Evolutionary conservation across 306 rosid species (phyloP).

Genomic region (Acmispon strigosus): DNA sequence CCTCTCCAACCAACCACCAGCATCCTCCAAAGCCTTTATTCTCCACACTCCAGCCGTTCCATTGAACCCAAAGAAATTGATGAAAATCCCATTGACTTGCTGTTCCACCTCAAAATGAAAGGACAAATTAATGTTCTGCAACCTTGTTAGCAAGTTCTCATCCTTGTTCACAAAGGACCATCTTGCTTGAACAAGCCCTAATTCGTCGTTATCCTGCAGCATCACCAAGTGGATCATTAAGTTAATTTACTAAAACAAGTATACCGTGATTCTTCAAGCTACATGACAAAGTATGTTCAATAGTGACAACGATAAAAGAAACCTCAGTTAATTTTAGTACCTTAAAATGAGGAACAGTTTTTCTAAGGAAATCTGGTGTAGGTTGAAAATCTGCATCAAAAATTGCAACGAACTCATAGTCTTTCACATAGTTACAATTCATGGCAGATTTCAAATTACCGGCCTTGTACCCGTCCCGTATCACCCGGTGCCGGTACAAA

Average conservation of each 20-base stretch:
- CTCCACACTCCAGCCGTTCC: conserved; percentile 99
- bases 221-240: neutral
- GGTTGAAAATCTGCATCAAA: conserved; percentile 98
- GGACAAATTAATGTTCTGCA: conserved; percentile 78
- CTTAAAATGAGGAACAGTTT: conserved; percentile 89
- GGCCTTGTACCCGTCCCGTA: conserved; percentile 92
- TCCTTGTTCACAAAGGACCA: conserved; percentile 98
- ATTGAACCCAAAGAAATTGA: conserved; percentile 90
- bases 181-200: conserved; percentile 88
- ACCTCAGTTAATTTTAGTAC: conserved; percentile 23
- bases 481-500: conserved; percentile 75
- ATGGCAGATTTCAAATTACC: conserved; percentile 97
- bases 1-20: conserved; percentile 98
- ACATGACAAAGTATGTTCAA: neutral
- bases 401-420: conserved; percentile 88
- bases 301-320: neutral
- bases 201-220: conserved; percentile 60
- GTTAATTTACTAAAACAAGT: neutral
- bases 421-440: conserved; percentile 83
- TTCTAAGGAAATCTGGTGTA: conserved; percentile 67
- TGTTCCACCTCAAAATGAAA: conserved; percentile 96
- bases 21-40: conserved; percentile 76
- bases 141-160: conserved; percentile 76
- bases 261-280: neutral
- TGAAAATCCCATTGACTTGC: conserved; percentile 80